phyloP scores from a whole-genome alignment of 345 rosid genomes.

The Dimocarpus longan region DNA sequence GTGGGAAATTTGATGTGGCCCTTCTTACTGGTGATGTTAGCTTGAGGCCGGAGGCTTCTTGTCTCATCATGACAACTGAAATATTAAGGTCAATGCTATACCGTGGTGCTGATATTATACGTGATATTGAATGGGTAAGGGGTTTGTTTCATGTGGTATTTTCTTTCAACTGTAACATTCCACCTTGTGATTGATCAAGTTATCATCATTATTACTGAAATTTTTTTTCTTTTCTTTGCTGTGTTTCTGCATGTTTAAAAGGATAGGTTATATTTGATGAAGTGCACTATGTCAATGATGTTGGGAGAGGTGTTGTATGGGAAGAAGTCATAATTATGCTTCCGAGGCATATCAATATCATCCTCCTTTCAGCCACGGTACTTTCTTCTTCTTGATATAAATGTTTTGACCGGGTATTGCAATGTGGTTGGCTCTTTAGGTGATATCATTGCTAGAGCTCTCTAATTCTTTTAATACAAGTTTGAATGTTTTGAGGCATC shows the following conservation, averaged over 20 bases:
- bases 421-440: not conserved
- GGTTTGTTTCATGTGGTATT: slow-evolving; percentile 17
- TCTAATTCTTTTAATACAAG: not conserved
- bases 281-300: slow-evolving; percentile 97
- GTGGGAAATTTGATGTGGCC: slow-evolving; percentile 92
- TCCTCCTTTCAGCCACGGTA: slow-evolving; percentile 99
- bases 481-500: not conserved
- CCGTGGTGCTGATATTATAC: slow-evolving; percentile 98
- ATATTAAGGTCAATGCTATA: slow-evolving; percentile 98
- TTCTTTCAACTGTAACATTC: slow-evolving; percentile 21
- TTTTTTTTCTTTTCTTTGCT: slow-evolving; percentile 20
- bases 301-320: slow-evolving; percentile 99
- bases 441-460: not conserved
- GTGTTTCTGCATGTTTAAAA: slow-evolving; percentile 30
- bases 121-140: slow-evolving; percentile 98
- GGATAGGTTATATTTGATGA: slow-evolving; percentile 94
- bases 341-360: slow-evolving; percentile 89
- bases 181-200: slow-evolving; percentile 10
- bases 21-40: slow-evolving; percentile 98
- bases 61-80: slow-evolving; percentile 98
- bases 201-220: slow-evolving; percentile 23
- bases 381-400: slow-evolving; percentile 17
- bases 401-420: not conserved
- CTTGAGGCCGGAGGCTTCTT: slow-evolving; percentile 97
- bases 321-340: slow-evolving; percentile 99